Percentiles rank a stretch among this genome's conserved stretches.
These are phyloP conservation scores for Narthecium ossifragum DNA, from an alignment of 106 monocot species.

Conservation along the genomic window DNA sequence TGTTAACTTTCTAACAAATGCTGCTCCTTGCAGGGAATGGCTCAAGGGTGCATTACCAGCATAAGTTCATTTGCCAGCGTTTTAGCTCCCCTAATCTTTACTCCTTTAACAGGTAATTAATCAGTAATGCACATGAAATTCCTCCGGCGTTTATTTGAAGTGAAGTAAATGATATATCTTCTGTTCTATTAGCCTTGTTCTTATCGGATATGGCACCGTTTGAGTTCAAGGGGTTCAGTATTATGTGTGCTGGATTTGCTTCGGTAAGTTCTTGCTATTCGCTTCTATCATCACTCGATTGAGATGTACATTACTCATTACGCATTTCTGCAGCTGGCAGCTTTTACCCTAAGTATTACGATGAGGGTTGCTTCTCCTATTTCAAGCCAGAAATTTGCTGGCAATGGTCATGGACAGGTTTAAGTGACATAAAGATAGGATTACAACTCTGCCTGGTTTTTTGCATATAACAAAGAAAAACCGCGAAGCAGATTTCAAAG, in stretches of 20 bases:
- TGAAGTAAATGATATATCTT: not conserved
- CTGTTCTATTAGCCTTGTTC: slow-evolving; percentile 48
- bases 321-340: slow-evolving; percentile 21
- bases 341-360: slow-evolving; percentile 22
- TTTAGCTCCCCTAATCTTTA: slow-evolving; percentile 62
- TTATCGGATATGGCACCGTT: slow-evolving; percentile 83
- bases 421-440: no score
- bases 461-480: no score
- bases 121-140: not conserved
- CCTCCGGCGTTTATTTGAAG: not conserved
- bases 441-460: no score
- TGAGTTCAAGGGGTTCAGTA: slow-evolving; percentile 85
- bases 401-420: not conserved
- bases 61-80: slow-evolving; percentile 87
- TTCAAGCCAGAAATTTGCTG: slow-evolving; percentile 5
- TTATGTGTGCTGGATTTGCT: slow-evolving; percentile 77
- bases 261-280: slow-evolving; percentile 29
- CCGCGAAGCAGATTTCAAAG: no score
- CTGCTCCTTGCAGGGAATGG: slow-evolving; percentile 63
- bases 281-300: not conserved
- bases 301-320: not conserved
- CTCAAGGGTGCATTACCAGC: slow-evolving; percentile 93
- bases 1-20: no score
- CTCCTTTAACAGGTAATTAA: slow-evolving; percentile 77
- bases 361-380: slow-evolving; percentile 15